Evolutionary conservation across 208 protist genomes (phyloP), one percentile per base, ranked within the genome.

Genomic region (Acanthamoeba triangularis): DNA sequence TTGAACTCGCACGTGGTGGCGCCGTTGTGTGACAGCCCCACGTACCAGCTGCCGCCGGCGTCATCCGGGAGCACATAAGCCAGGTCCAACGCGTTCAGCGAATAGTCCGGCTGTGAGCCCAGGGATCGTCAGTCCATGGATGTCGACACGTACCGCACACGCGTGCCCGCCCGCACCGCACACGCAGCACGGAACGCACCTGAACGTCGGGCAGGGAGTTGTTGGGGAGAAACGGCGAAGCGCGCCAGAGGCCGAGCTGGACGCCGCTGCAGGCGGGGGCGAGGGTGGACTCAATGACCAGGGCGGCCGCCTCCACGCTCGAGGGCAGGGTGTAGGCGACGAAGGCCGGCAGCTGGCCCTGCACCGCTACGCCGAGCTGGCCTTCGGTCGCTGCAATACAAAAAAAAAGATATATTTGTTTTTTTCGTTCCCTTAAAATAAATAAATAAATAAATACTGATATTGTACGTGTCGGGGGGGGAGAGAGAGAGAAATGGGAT

Each of bases 161-260:
- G n/a, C n/a, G n/a, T n/a, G n/a, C n/a, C n/a, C n/a, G n/a, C n/a
- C n/a, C 59, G 23, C 59, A 65, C 23, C 59, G 23, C 59, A 72
- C 63, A 25, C 28, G 63, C 63, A 72, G 8, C 28, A 72, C 28
- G 5, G 28, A 18, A 72, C 63, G 63, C 4, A 72, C 63, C 63
- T 72, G 63, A 25, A 78, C 69, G 16, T 28, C n/a, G 69, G 69
- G 69, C 69, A 78, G n/a, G 8, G 69, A 78, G 69, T n/a, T 78
- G 30, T 78, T 78, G 69, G n/a, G 69, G 3, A 41, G 69, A 10
- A 78, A 44, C 2, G 69, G 69, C 30, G n/a, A 13, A 4, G 33
- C 6, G 69, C 69, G 28, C 69, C 69, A 78, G 18, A 78, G 69
- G 30, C 18, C 69, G 69, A 78, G 69, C 69, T 78, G 28, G n/a